These are phyloP conservation scores for Zarea fungicola DNA, from an alignment of 2,329 filamentous ascomycete species.

Conservation along the genomic window DNA sequence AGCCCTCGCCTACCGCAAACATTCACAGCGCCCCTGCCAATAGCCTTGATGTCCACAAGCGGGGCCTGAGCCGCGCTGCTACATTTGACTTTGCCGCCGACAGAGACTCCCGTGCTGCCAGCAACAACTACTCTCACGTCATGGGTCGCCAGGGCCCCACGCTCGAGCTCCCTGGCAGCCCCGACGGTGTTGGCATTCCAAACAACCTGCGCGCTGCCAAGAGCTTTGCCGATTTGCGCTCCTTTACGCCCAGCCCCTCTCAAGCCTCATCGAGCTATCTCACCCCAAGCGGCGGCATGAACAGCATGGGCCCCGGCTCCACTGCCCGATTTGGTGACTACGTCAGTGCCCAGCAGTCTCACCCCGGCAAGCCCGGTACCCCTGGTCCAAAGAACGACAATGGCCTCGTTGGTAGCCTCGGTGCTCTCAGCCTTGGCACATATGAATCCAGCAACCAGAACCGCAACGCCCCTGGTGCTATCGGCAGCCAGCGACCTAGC, in stretches of 20 bases:
- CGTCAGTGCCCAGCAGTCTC: conserved; percentile 32
- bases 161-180: conserved; percentile 83
- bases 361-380: conserved; percentile 31
- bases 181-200: conserved; percentile 54
- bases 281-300: conserved; percentile 39
- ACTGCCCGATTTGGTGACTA: conserved; percentile 43
- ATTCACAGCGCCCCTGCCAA: conserved; percentile 58
- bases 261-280: conserved; percentile 77
- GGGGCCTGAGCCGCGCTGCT: conserved; percentile 86
- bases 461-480: conserved; percentile 53
- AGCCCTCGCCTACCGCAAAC: conserved; percentile 46
- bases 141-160: conserved; percentile 78
- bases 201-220: conserved; percentile 89
- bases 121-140: conserved; percentile 63
- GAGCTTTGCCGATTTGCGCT: conserved; percentile 92
- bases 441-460: conserved; percentile 42
- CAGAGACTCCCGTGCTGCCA: conserved; percentile 60
- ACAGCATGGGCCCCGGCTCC: conserved; percentile 43
- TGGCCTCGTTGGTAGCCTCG: conserved; percentile 43
- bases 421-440: conserved; percentile 45
- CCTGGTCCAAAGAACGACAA: conserved; percentile 35
- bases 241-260: conserved; percentile 90
- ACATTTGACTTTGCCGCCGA: conserved; percentile 93
- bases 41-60: conserved; percentile 70
- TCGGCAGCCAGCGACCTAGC: conserved; percentile 59